Percentiles rank a stretch among this genome's conserved stretches.
Conservation (phyloP, 2,329 filamentous ascomycete genomes). For the Colletotrichum magnum region DNA sequence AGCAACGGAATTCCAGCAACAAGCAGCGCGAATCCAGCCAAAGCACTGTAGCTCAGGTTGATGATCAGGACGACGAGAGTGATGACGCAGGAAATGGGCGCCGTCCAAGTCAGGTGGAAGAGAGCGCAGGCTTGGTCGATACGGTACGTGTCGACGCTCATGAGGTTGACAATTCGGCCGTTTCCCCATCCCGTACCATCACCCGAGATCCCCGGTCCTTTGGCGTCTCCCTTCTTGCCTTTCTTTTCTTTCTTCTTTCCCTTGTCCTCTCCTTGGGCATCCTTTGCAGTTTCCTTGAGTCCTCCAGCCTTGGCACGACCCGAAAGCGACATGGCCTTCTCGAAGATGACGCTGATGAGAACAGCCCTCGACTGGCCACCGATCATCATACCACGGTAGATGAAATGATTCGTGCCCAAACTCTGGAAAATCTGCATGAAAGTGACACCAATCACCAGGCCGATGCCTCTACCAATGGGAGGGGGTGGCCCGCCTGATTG, state of each 20-base stretch:
- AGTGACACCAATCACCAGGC: constrained; percentile 87
- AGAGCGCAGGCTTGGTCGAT: constrained; percentile 90
- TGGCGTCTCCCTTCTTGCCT: constrained; percentile 55
- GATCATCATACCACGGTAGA: constrained; percentile 92
- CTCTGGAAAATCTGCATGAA: constrained; percentile 88
- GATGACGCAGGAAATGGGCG: constrained; percentile 82
- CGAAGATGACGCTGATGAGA: constrained; percentile 88
- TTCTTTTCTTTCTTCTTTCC: constrained; percentile 57
- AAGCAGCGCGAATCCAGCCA: constrained; percentile 88
- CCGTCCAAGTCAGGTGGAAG: constrained; percentile 93
- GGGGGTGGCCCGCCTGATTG: constrained; percentile 68
- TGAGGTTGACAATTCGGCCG: constrained; percentile 90
- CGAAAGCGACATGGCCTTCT: constrained; percentile 92
- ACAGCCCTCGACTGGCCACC: constrained; percentile 87
- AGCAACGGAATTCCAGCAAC: constrained; percentile 84
- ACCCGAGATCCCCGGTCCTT: constrained; percentile 66
- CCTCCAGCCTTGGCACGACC: constrained; percentile 90
- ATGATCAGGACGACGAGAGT: constrained; percentile 85
- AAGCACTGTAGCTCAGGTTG: constrained; percentile 90
- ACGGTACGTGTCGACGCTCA: constrained; percentile 96
- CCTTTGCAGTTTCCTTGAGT: constrained; percentile 59
- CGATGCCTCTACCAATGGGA: constrained; percentile 81
- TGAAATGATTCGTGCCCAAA: constrained; percentile 88
- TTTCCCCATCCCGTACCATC: constrained; percentile 92
- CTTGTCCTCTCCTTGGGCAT: constrained; percentile 61